Evolutionary conservation across 495 filamentous ascomycete species (phyloP).

Genomic region (Aspergillus indologenus): DNA sequence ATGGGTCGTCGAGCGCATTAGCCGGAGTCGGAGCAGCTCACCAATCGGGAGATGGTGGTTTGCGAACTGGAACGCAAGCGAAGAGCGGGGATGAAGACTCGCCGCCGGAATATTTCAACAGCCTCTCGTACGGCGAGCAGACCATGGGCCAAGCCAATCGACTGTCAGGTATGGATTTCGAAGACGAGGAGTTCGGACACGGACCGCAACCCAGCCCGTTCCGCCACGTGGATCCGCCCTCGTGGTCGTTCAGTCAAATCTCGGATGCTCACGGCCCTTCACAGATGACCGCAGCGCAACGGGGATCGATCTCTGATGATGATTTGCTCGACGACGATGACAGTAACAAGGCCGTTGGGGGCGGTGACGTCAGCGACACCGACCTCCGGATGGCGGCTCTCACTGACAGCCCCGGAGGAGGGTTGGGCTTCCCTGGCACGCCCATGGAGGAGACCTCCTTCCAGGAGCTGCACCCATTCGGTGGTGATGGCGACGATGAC

Average conservation of each 20-base stretch:
- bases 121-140: slow-evolving; percentile 22
- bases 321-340: slow-evolving; percentile 38
- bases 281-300: slow-evolving; percentile 30
- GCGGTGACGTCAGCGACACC: slow-evolving; percentile 37
- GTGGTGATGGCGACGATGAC: slow-evolving; percentile 30
- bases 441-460: slow-evolving; percentile 34
- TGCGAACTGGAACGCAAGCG: slow-evolving; percentile 32
- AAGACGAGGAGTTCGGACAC: slow-evolving; percentile 30
- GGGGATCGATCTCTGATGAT: slow-evolving; percentile 30
- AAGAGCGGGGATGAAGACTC: slow-evolving; percentile 30
- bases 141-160: slow-evolving; percentile 16
- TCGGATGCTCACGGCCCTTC: slow-evolving; percentile 33
- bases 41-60: slow-evolving; percentile 64
- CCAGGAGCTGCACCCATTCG: slow-evolving; percentile 34
- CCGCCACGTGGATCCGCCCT: slow-evolving; percentile 26
- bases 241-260: slow-evolving; percentile 37
- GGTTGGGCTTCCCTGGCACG: slow-evolving; percentile 26
- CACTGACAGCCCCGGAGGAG: slow-evolving; percentile 28
- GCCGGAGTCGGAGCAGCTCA: slow-evolving; percentile 70
- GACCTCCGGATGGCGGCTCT: slow-evolving; percentile 35
- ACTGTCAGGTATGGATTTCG: slow-evolving; percentile 37
- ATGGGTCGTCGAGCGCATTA: slow-evolving; percentile 82
- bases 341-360: slow-evolving; percentile 46
- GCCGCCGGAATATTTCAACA: slow-evolving; percentile 23
- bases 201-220: slow-evolving; percentile 23